phyloP scores from a whole-genome alignment of 2,329 filamentous ascomycete genomes.

The Hirsutella thompsonii region DNA sequence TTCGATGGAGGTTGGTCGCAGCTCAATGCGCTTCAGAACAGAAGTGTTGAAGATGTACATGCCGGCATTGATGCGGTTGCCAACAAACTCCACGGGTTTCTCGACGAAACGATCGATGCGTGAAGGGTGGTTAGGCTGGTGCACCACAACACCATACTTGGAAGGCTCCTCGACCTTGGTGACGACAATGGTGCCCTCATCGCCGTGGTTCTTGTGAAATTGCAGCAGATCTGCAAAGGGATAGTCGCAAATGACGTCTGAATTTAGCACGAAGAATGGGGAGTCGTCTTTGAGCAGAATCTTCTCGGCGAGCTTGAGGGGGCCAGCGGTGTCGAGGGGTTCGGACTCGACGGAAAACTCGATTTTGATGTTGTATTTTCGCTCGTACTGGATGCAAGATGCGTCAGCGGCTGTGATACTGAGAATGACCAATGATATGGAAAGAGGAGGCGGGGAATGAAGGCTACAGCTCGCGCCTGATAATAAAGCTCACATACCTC shows the following conservation, averaged over 20 bases:
- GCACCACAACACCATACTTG: constrained; percentile 97
- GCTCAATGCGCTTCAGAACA: constrained; percentile 81
- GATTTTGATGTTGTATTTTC: constrained; percentile 86
- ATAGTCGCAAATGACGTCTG: constrained; percentile 95
- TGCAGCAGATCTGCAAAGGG: constrained; percentile 80
- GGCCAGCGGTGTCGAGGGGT: constrained; percentile 87
- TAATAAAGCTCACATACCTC: constrained; percentile 42
- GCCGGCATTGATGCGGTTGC: constrained; percentile 97
- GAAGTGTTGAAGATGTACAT: constrained; percentile 96
- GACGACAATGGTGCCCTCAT: constrained; percentile 95
- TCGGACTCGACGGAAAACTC: constrained; percentile 95
- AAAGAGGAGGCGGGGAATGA: background rate
- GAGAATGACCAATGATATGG: background rate
- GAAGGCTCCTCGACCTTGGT: constrained; percentile 98
- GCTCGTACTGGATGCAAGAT: constrained; percentile 57
- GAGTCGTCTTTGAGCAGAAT: constrained; percentile 86
- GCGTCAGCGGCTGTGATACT: background rate
- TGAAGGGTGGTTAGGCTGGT: constrained; percentile 83
- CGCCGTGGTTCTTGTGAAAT: constrained; percentile 86
- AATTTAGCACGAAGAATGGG: constrained; percentile 98
- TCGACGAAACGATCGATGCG: constrained; percentile 98
- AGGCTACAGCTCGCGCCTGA: background rate
- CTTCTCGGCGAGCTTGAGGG: constrained; percentile 86
- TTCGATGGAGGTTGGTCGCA: constrained; percentile 93
- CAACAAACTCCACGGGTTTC: constrained; percentile 97